phyloP scores from a whole-genome alignment of 129 eudicot species.

The Flaveria robusta region DNA sequence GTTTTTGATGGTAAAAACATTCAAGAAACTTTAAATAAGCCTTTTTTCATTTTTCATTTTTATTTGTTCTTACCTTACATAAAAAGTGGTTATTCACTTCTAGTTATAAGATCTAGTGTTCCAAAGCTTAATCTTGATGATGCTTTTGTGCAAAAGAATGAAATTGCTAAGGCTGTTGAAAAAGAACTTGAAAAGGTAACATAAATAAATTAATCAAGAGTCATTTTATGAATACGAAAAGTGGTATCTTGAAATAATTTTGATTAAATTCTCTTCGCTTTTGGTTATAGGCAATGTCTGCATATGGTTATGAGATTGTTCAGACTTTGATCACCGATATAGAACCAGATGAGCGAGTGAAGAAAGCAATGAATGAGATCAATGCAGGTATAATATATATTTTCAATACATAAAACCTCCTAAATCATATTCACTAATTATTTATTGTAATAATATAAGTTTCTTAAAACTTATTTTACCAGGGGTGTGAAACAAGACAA shows the following conservation, averaged over 20 bases:
- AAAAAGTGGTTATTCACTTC: not conserved
- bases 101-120: conserved; percentile 63
- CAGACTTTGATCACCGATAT: conserved; percentile 68
- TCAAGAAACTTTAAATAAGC: not conserved
- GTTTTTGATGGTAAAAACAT: conserved; percentile 61
- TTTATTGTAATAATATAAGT: not conserved
- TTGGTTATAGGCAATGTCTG: conserved; percentile 61
- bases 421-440: not conserved
- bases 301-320: conserved; percentile 67
- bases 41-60: not conserved
- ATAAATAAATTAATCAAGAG: not conserved
- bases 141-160: conserved; percentile 66
- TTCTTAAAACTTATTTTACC: not conserved
- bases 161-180: conserved; percentile 71
- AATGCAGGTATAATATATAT: conserved; percentile 55
- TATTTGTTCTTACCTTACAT: not conserved
- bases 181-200: conserved; percentile 68
- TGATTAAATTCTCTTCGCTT: not conserved
- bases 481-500: not conserved
- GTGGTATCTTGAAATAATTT: conserved; percentile 1
- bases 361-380: conserved; percentile 75
- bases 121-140: conserved; percentile 61
- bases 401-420: conserved; percentile 2
- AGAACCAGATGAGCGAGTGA: conserved; percentile 67
- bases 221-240: not conserved